Base-by-base conservation (phyloP, 2,329 filamentous ascomycete genomes). In the Claviceps digitariae region DNA sequence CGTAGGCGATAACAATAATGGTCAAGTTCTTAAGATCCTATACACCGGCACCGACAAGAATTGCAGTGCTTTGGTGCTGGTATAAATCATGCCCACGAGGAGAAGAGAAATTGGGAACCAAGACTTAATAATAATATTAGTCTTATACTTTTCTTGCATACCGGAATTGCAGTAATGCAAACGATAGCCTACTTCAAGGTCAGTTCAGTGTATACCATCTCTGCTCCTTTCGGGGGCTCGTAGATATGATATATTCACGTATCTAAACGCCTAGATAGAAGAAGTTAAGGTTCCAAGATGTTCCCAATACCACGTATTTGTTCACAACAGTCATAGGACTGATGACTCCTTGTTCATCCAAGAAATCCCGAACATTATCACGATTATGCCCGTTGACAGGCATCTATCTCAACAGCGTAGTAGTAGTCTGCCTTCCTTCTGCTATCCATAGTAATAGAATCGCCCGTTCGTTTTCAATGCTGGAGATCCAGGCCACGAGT, bases 21-120 rank as follows among this genome's bases (percentile, higher is more conserved):
- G 93, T 97, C 75, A 98, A 72, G 74, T 98, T 98, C 80, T 98
- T 98, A 98, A 98, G 68, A 98, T 98, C 53, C 93, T 98, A 74
- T 98, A 98, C 27, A 98, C 93, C 25, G 93, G 93, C 53, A 98
- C 95, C 34, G 90, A 96, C 57, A 98, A 86, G 72, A 84, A 97
- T 72, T 96, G 90, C 47, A 98, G 82, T 21, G 93, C 90, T 75
- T 96, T 96, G 64, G 88, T 93, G 64, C 89, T 84, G 53, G 93
- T 97, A 73, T 97, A 98, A 71, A 98, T 97, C 93, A 97, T 98
- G 67, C 90, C 90, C 66, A 97, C 93, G 59, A 98, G 83, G 57
- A 97, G 86, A 53, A 96, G 76, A 54, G 93, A 95, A 64, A 98
- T 89, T 49, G 93, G 93, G 65, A 97, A 95, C 93, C 90, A 89